These are phyloP conservation scores for Asterophora parasitica DNA, from an alignment of 768 basidiomycete species.

Conservation along the genomic window DNA sequence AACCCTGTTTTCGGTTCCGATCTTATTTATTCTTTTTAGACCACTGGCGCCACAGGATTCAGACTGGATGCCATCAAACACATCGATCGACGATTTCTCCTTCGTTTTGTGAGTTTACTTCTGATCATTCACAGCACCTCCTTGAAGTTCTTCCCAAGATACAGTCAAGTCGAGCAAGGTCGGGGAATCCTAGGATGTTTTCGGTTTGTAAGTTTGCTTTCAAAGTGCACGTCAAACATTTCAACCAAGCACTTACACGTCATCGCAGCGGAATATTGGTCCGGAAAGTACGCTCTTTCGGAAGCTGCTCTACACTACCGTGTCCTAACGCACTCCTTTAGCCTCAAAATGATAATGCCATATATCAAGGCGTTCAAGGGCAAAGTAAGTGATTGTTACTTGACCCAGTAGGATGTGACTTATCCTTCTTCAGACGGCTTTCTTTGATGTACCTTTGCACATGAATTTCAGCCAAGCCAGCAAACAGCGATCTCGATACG, in stretches of 20 bases:
- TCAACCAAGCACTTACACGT: too few relatives aligned
- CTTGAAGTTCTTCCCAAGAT: conserved; percentile 33
- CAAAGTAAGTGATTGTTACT: conserved; percentile 37
- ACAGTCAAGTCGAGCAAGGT: conserved; percentile 40
- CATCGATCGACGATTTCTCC: conserved; percentile 66
- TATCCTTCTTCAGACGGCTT: conserved; percentile 53
- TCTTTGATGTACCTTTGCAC: conserved; percentile 91
- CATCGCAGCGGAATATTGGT: conserved; percentile 76
- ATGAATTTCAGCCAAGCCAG: conserved; percentile 79
- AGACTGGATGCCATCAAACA: conserved; percentile 92
- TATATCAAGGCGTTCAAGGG: conserved; percentile 63
- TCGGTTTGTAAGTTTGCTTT: conserved; percentile 35
- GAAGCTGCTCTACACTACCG: neutral
- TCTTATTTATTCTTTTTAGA: conserved; percentile 33
- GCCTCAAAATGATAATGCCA: conserved; percentile 46
- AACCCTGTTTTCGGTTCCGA: conserved; percentile 1
- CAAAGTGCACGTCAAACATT: too few relatives aligned
- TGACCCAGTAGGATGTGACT: neutral
- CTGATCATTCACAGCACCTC: neutral
- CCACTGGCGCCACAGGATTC: conserved; percentile 68
- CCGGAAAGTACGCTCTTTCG: conserved; percentile 45
- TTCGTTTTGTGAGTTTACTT: conserved; percentile 52
- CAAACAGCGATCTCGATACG: conserved; percentile 58
- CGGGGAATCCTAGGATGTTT: conserved; percentile 52
- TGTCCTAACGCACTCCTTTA: conserved; percentile 14